Evolutionary conservation across 805 yeast species (phyloP).

Genomic region (Ogataea ganodermae): DNA sequence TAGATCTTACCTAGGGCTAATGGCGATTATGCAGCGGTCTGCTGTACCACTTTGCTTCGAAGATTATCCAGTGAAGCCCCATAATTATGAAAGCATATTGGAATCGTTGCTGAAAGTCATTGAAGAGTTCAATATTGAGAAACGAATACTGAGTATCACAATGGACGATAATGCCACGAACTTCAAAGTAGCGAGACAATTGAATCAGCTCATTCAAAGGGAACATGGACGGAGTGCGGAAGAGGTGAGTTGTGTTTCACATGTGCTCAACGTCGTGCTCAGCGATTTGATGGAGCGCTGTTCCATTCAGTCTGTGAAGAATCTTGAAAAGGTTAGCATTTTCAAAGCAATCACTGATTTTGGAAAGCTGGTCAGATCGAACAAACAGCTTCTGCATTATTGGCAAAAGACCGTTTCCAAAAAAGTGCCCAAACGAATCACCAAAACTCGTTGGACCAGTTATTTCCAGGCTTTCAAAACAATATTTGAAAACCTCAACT

Average conservation of each 20-base stretch:
- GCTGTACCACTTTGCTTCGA: background rate
- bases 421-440: background rate
- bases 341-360: background rate
- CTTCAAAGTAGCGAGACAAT: background rate
- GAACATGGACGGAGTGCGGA: background rate
- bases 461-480: background rate
- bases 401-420: background rate
- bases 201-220: background rate
- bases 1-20: background rate
- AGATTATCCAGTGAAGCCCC: no score
- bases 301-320: background rate
- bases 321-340: background rate
- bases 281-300: background rate
- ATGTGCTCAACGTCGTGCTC: background rate
- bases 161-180: conserved; percentile 2
- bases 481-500: background rate
- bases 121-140: background rate
- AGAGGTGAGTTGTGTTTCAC: conserved; percentile 1
- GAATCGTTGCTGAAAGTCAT: background rate
- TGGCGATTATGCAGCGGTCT: background rate
- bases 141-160: background rate
- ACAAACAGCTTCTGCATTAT: background rate
- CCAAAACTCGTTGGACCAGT: conserved; percentile 1
- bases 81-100: background rate
- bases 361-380: background rate